phyloP scores from a whole-genome alignment of 768 basidiomycete species.

The Butyriboletus loyo region DNA sequence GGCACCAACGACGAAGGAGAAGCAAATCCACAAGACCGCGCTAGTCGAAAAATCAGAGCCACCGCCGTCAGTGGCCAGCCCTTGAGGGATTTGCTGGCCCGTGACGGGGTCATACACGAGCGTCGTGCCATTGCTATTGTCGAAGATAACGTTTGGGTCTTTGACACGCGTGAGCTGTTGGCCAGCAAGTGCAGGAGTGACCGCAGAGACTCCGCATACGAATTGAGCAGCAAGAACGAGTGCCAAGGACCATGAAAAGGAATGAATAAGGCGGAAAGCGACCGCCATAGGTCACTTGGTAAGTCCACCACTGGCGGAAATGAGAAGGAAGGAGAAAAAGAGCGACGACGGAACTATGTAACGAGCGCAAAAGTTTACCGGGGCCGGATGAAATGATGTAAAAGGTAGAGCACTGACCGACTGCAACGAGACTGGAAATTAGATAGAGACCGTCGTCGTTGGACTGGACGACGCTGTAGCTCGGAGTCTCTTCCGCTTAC shows the following conservation, averaged over 20 bases:
- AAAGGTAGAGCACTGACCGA: slow-evolving; percentile 2
- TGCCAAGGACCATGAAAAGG: slow-evolving; percentile 14
- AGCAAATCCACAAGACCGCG: slow-evolving; percentile 58
- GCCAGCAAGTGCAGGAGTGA: neutral
- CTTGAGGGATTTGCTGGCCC: slow-evolving; percentile 46
- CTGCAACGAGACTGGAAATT: neutral
- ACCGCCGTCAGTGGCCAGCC: slow-evolving; percentile 55
- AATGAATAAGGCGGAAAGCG: slow-evolving; percentile 15
- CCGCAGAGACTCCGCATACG: slow-evolving; percentile 8
- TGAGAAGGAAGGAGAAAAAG: slow-evolving; percentile 9
- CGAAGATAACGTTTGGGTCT: slow-evolving; percentile 32
- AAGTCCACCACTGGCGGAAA: slow-evolving; percentile 12
- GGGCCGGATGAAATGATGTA: neutral
- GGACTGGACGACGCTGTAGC: neutral
- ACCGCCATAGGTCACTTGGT: slow-evolving; percentile 26
- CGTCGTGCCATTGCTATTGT: slow-evolving; percentile 33
- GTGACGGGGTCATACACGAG: slow-evolving; percentile 46
- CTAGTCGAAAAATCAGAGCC: slow-evolving; percentile 47
- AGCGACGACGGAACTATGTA: slow-evolving; percentile 7
- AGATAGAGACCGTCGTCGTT: neutral
- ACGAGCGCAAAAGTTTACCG: slow-evolving; percentile 12
- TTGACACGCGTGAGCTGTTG: slow-evolving; percentile 22
- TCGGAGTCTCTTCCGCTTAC: neutral
- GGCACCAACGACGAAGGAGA: slow-evolving; percentile 47
- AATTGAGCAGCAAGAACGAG: slow-evolving; percentile 13